phyloP scores from a whole-genome alignment of 345 rosid species.

The Eucalyptus tenuipes region DNA sequence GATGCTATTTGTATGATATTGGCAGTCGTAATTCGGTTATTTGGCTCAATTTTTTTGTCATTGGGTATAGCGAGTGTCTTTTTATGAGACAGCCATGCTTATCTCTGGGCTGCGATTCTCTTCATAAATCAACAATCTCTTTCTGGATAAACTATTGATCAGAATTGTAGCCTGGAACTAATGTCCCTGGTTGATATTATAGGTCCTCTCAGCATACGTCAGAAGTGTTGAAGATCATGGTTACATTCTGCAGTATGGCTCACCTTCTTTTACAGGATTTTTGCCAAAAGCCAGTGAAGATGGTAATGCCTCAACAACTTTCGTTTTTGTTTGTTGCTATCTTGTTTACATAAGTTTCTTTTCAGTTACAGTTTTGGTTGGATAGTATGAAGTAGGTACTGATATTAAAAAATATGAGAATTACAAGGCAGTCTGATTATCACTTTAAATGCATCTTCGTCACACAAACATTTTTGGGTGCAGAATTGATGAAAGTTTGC shows the following conservation, averaged over 20 bases:
- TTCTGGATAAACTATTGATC: neutral
- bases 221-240: constrained; percentile 98
- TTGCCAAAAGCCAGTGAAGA: constrained; percentile 36
- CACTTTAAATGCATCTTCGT: neutral
- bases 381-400: neutral
- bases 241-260: constrained; percentile 85
- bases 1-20: neutral
- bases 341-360: neutral
- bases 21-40: neutral
- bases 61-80: neutral
- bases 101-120: neutral
- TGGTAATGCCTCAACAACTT: constrained; percentile 17
- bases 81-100: neutral
- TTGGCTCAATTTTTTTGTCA: neutral
- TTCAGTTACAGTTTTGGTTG: neutral
- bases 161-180: neutral
- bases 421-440: neutral
- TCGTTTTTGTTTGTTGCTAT: neutral
- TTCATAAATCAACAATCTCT: neutral
- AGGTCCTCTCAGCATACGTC: constrained; percentile 68
- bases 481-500: neutral
- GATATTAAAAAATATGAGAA: neutral
- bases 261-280: constrained; percentile 70
- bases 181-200: neutral
- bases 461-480: neutral